phyloP scores from a whole-genome alignment of 2,329 filamentous ascomycete genomes.

The Dactylella cylindrospora region DNA sequence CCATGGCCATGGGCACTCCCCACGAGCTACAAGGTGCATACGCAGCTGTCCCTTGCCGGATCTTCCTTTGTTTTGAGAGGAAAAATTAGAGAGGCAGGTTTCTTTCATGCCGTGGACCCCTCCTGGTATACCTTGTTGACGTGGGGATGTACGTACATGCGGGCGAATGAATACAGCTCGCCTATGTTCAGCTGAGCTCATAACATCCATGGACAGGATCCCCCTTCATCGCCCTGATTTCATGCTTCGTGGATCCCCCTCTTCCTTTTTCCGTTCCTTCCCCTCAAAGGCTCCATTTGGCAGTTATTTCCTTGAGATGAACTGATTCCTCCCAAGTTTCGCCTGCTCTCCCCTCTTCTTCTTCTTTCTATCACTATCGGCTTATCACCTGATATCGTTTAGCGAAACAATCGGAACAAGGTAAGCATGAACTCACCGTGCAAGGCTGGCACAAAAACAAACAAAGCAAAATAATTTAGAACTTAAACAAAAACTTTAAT shows the following conservation, averaged over 20 bases:
- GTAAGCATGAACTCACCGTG: constrained; percentile 28
- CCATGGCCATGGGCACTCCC: constrained; percentile 41
- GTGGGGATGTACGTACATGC: constrained; percentile 14
- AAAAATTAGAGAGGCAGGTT: constrained; percentile 28
- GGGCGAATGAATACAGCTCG: too few species aligned
- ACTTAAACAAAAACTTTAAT: too few species aligned
- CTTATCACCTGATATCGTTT: constrained; percentile 40
- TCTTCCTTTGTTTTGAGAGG: constrained; percentile 20
- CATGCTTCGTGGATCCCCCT: constrained; percentile 11
- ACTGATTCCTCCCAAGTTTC: constrained; percentile 21
- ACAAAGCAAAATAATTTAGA: too few species aligned
- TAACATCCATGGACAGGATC: constrained; percentile 12
- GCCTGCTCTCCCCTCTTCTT: constrained; percentile 1
- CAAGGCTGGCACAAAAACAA: constrained; percentile 41
- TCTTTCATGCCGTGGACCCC: constrained; percentile 42
- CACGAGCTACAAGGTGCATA: constrained; percentile 40
- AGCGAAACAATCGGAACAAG: constrained; percentile 31
- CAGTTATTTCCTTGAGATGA: constrained; percentile 5
- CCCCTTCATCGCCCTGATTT: neutral
- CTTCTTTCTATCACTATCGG: constrained; percentile 22
- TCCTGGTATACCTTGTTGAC: constrained; percentile 22
- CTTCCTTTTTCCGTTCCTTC: constrained; percentile 16
- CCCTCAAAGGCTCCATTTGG: constrained; percentile 1
- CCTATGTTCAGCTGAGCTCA: neutral
- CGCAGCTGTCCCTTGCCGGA: constrained; percentile 33